Evolutionary conservation across 2,329 filamentous ascomycete genomes (phyloP).

Genomic region (Neofusicoccum parvum): DNA sequence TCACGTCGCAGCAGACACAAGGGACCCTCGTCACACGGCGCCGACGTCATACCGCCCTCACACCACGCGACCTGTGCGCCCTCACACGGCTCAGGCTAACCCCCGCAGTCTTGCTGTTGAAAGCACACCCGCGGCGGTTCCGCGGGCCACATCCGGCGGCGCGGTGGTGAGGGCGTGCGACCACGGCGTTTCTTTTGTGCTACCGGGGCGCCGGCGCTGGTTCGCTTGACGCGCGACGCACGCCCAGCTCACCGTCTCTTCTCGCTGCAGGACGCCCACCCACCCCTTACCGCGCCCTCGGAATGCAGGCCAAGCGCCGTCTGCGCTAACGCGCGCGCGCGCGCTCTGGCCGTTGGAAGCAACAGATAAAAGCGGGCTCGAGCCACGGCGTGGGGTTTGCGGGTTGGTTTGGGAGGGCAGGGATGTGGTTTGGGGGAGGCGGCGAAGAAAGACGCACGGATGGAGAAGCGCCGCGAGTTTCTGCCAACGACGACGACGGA

Average conservation of each 20-base stretch:
- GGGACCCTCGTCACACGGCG: not conserved
- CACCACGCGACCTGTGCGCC: conserved; percentile 15
- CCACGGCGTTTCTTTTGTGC: conserved; percentile 5
- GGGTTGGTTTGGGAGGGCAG: not conserved
- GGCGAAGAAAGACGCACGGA: not conserved
- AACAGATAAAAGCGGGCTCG: conserved; percentile 6
- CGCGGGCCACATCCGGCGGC: conserved; percentile 3
- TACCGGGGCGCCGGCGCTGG: conserved; percentile 12
- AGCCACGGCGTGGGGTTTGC: not conserved
- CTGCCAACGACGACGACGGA: not conserved
- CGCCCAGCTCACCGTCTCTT: conserved; percentile 16
- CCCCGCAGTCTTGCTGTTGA: not conserved
- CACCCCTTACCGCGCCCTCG: conserved; percentile 10
- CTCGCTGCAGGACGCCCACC: not conserved
- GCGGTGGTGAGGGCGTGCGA: not conserved
- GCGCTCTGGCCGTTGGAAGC: not conserved
- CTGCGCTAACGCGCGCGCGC: not conserved
- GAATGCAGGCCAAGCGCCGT: conserved; percentile 11
- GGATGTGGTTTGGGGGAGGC: not conserved
- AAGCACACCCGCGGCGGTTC: not conserved
- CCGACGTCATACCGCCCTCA: conserved; percentile 12
- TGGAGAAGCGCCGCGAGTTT: not conserved
- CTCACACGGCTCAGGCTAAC: not conserved
- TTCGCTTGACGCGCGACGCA: conserved; percentile 14
- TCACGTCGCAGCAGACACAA: conserved; percentile 5